Base-by-base conservation (phyloP, 1,284 basidiomycete genomes). In the Sporisorium sorghi region DNA sequence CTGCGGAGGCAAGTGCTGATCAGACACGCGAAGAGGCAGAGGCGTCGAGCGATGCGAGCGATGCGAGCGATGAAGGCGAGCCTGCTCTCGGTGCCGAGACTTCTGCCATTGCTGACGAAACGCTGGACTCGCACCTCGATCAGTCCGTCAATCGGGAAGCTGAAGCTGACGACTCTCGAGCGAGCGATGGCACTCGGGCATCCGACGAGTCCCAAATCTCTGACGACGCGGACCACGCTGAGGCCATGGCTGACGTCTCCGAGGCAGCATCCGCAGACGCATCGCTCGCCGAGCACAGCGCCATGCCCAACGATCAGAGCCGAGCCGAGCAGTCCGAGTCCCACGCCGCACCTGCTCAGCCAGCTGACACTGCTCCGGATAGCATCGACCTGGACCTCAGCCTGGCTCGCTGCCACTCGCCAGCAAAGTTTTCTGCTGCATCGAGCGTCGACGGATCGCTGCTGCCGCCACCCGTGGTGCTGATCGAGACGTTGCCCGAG, bases 331-430 rank as follows among this genome's bases (percentile, higher is more conserved):
- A 35, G 21, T 33, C 32, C 19, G 21, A 50, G 26, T 26, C 44
- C 24, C 26, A 46, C 8, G 30, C 30, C 48, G 21, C 48, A 21
- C 23, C 48, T 3, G 17, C 48, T 23, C 33, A 3, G 14, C 33
- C 33, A 0, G 23, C 15, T 3, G 33, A 37, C 19, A 23, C 14
- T 17, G 32, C 33, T 2, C 26, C 19, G 30, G 21, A 35, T 26
- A 56, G 44, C 44, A 48, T 56, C 24, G 35, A 56, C 23, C 24
- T 40, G 32, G 57, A 51, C 30, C 26, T 58, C 48, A 58, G 48
- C 15, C 26, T 35, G 4, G n/a, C n/a, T n/a, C n/a, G n/a, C n/a
- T n/a, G n/a, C n/a, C n/a, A n/a, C n/a, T n/a, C n/a, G n/a, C n/a
- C n/a, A n/a, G n/a, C n/a, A n/a, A n/a, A n/a, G n/a, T n/a, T n/a